phyloP scores from a whole-genome alignment of 2,329 filamentous ascomycete genomes.

The Fusarium euwallaceae region DNA sequence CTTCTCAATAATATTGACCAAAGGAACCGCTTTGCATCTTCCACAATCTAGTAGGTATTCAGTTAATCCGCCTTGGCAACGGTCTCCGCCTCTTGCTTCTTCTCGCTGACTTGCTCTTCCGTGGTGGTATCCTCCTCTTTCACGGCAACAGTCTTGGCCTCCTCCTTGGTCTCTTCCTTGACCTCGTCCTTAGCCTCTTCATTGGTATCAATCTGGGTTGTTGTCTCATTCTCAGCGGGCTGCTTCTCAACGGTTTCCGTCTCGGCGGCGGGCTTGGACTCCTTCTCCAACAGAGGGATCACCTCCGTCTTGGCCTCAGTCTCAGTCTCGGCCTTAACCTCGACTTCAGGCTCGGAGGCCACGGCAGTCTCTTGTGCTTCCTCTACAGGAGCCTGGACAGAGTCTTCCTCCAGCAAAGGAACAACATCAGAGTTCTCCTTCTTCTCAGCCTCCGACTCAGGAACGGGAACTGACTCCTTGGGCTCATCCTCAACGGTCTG shows the following conservation, averaged over 20 bases:
- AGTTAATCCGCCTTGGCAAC: conserved; percentile 23
- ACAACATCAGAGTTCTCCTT: conserved; percentile 18
- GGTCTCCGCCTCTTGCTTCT: conserved; percentile 27
- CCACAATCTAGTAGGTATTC: conserved; percentile 30
- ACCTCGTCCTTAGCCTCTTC: background rate
- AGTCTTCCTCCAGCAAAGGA: conserved; percentile 29
- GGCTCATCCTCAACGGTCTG: background rate
- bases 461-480: background rate
- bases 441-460: conserved; percentile 22
- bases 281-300: conserved; percentile 30
- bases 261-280: conserved; percentile 11
- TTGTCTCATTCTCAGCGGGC: conserved; percentile 10
- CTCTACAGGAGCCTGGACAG: conserved; percentile 18
- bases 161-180: conserved; percentile 25
- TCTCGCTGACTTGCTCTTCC: conserved; percentile 18
- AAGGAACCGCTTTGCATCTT: conserved; percentile 35
- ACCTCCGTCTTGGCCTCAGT: conserved; percentile 13
- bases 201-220: conserved; percentile 19
- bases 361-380: conserved; percentile 15
- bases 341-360: conserved; percentile 12
- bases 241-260: conserved; percentile 11
- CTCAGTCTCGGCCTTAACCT: conserved; percentile 7
- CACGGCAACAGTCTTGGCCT: background rate
- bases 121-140: conserved; percentile 29
- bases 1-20: conserved; percentile 27